phyloP scores from a whole-genome alignment of 2,329 filamentous ascomycete species.

The Rugonectria rugulosa region DNA sequence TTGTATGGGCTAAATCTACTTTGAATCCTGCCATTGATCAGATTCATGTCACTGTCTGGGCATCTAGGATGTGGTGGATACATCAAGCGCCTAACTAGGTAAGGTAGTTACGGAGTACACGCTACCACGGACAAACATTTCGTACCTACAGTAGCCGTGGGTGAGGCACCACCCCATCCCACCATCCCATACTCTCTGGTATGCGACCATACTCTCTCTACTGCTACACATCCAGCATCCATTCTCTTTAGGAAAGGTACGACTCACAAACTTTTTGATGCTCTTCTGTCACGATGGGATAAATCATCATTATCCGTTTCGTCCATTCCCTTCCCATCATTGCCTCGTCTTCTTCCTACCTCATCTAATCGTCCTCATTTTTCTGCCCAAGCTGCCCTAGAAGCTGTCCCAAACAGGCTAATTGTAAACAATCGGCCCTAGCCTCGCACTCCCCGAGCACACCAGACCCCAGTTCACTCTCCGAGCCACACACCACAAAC shows the following conservation, averaged over 20 bases:
- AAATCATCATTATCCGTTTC: background rate
- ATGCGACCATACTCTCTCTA: slow-evolving; percentile 26
- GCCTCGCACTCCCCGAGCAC: slow-evolving; percentile 38
- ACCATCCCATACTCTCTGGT: slow-evolving; percentile 22
- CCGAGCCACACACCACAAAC: no score
- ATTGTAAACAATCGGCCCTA: slow-evolving; percentile 51
- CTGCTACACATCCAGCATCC: slow-evolving; percentile 26
- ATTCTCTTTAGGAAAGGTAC: background rate
- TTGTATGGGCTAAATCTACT: no score
- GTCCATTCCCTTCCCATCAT: background rate
- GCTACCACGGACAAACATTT: no score
- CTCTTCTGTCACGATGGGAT: background rate
- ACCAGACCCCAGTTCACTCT: slow-evolving; percentile 24
- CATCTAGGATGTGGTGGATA: no score
- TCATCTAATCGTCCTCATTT: slow-evolving; percentile 16
- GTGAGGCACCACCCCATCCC: no score
- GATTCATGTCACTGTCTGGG: no score
- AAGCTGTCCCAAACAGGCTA: slow-evolving; percentile 46
- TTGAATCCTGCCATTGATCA: no score
- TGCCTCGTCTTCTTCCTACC: slow-evolving; percentile 10
- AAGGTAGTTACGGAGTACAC: no score
- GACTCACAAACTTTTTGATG: background rate
- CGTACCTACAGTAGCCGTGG: no score
- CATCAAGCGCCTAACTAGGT: no score
- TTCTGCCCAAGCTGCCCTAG: slow-evolving; percentile 18